Evolutionary conservation across 805 yeast species (phyloP), one percentile per base, ranked within the genome.

Genomic region (Metschnikowia shivogae): DNA sequence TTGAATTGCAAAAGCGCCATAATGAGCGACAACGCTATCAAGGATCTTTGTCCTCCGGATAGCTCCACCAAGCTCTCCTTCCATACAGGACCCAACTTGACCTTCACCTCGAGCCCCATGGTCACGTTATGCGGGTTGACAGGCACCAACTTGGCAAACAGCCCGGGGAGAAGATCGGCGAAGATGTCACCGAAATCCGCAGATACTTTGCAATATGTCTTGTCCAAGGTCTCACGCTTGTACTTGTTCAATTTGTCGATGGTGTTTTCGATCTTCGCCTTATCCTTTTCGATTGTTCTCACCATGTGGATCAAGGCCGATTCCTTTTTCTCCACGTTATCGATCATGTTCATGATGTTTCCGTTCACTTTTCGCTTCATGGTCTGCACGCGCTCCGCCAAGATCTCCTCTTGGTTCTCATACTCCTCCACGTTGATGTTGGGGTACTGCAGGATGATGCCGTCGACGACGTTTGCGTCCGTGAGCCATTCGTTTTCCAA

Each of bases 11-110:
- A 71, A 49, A 93, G 72, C 0, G 98, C 96, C 81, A 92, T 77
- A 55, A 93, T 93, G 55, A 92, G 72, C 3, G 98, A 87, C 45
- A 93, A 70, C 0, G 99, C 99, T 52, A 92, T 87, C 52, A 95
- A 77, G 1, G 98, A 93, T 54, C 98, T 70, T 64, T 93, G 99
- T 14, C 99, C 99, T 45, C 99, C 99, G 6, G 96, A 87, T 36
- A 93, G 73, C 66, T 93, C 99, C 9, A 89, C 95, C 49, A 93
- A 74, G 58, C 96, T 86, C 55, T 90, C 96, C 61, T 92, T 93
- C 99, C 99, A 93, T 5, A 92, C 88, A 36, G 77, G 81, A 3
- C 99, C 99, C 12, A 93, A 70, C 60, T 86, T 82, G 1, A 93
- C 98, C 58, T 82, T 84, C 20, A 93, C 93, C 59, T 88, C 96